Evolutionary conservation across 2,329 filamentous ascomycete genomes (phyloP).

Genomic region (Botrytis pseudocinerea): DNA sequence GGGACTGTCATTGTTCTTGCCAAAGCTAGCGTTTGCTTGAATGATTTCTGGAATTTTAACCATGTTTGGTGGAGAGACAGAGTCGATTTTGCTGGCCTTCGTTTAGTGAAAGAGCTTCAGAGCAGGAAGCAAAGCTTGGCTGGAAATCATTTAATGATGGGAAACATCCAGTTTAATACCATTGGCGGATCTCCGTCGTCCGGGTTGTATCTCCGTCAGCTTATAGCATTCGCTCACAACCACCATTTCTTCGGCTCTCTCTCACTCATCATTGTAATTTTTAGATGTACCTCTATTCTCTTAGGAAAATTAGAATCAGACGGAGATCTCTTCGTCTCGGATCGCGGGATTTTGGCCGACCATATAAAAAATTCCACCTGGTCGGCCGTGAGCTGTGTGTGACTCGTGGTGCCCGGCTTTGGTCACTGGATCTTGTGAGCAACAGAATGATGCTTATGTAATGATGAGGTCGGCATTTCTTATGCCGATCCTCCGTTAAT

Average conservation of each 20-base stretch:
- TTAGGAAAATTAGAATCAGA: neutral
- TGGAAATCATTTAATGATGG: rapidly evolving
- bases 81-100: neutral
- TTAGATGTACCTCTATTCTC: neutral
- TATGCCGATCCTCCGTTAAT: neutral
- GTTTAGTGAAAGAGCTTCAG: neutral
- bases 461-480: neutral
- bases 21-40: neutral
- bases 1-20: neutral
- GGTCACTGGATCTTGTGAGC: neutral
- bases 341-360: too few relatives aligned
- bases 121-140: neutral
- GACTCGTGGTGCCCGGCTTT: neutral
- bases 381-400: neutral
- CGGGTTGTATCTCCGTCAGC: neutral
- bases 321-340: neutral
- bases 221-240: constrained; percentile 30
- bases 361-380: neutral
- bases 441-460: neutral
- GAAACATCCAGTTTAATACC: neutral
- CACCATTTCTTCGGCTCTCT: neutral
- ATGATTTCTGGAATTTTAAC: neutral
- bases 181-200: neutral
- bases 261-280: neutral
- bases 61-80: neutral